A percentile compares a stretch with the other conserved stretches of the same genome.
Conservation (phyloP, 2,329 filamentous ascomycete genomes). For the Geosmithia putterillii region DNA sequence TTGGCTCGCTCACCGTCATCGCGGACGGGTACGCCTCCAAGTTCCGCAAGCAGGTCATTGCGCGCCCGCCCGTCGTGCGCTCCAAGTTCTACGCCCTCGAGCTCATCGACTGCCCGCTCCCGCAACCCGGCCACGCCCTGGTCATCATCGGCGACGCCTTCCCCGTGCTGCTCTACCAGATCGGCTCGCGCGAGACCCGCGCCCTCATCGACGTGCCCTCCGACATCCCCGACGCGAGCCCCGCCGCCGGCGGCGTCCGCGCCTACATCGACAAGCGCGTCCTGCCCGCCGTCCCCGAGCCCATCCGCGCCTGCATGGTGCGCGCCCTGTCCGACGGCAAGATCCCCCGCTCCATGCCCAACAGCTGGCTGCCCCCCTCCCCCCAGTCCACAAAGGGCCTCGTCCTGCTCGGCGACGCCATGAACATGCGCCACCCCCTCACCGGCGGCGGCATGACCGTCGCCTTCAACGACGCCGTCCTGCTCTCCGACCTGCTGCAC, state of each 20-base stretch:
- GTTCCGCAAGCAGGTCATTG: slow-evolving; percentile 72
- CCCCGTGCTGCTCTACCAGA: slow-evolving; percentile 90
- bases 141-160: slow-evolving; percentile 68
- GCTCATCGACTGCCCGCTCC: slow-evolving; percentile 75
- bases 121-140: slow-evolving; percentile 65
- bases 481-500: slow-evolving; percentile 62
- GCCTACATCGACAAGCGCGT: slow-evolving; percentile 71
- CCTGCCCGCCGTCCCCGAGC: slow-evolving; percentile 61
- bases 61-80: slow-evolving; percentile 53
- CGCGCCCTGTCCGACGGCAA: slow-evolving; percentile 67
- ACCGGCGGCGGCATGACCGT: slow-evolving; percentile 98
- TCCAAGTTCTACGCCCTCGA: slow-evolving; percentile 93
- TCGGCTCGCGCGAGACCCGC: slow-evolving; percentile 87
- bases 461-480: slow-evolving; percentile 80
- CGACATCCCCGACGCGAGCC: slow-evolving; percentile 59
- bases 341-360: slow-evolving; percentile 80
- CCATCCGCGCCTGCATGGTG: slow-evolving; percentile 60
- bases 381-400: slow-evolving; percentile 48
- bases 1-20: slow-evolving; percentile 76
- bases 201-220: slow-evolving; percentile 81
- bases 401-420: slow-evolving; percentile 79
- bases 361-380: slow-evolving; percentile 78
- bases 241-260: slow-evolving; percentile 70
- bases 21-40: slow-evolving; percentile 89
- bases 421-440: slow-evolving; percentile 99